Evolutionary conservation across 768 basidiomycete species (phyloP).

Genomic region (Collybia mongolica): DNA sequence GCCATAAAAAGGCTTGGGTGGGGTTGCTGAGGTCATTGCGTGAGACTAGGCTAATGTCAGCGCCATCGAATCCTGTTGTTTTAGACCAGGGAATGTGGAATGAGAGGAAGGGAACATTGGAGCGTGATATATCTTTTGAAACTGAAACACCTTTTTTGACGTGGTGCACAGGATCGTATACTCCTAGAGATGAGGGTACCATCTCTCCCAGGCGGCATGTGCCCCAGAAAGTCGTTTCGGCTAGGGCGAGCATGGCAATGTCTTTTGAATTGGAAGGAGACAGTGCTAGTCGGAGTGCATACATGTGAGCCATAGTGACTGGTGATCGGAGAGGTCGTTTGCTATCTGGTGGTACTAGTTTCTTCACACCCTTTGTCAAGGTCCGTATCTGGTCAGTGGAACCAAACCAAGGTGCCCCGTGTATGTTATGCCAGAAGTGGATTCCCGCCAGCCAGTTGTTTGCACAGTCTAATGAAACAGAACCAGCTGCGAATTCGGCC

Average conservation of each 20-base stretch:
- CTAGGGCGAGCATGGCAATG: slow-evolving; percentile 34
- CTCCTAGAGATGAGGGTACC: slow-evolving; percentile 9
- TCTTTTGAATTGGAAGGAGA: slow-evolving; percentile 23
- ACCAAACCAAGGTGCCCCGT: slow-evolving; percentile 34
- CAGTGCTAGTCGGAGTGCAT: slow-evolving; percentile 16
- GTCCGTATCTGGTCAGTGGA: slow-evolving; percentile 22
- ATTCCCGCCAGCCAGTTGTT: slow-evolving; percentile 33
- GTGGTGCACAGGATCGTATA: neutral
- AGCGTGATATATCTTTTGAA: neutral
- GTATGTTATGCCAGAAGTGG: slow-evolving; percentile 32
- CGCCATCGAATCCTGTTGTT: slow-evolving; percentile 19
- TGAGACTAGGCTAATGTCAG: slow-evolving; percentile 10
- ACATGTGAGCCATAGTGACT: slow-evolving; percentile 32
- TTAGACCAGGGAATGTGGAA: slow-evolving; percentile 33
- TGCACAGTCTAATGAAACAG: slow-evolving; percentile 19
- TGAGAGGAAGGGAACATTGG: slow-evolving; percentile 12
- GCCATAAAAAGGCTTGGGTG: slow-evolving; percentile 14
- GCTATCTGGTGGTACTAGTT: neutral
- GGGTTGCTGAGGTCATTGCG: neutral
- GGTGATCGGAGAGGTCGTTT: slow-evolving; percentile 15
- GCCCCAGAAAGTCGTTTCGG: slow-evolving; percentile 33
- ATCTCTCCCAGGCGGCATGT: slow-evolving; percentile 27
- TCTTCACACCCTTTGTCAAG: slow-evolving; percentile 7
- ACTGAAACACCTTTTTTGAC: neutral
- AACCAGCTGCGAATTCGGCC: slow-evolving; percentile 10